Evolutionary conservation across 768 basidiomycete genomes (phyloP), one percentile per base, ranked within the genome.

Genomic region (Gloeostereum incarnatum): DNA sequence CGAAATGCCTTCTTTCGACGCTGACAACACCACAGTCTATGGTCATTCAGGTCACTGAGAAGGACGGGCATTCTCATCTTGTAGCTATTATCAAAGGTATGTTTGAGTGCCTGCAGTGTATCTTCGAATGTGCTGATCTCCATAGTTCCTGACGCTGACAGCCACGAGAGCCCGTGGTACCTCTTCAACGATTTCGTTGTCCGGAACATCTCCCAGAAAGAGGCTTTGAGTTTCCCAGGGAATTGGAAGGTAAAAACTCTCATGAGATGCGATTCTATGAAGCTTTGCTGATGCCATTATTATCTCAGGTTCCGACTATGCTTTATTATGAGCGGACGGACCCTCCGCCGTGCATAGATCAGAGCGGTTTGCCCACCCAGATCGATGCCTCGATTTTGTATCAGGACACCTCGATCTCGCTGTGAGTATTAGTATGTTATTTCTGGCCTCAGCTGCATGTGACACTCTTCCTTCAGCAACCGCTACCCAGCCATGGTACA

Each of bases 131-230:
- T 35, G 23, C 11, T 21, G 9, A 8, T 27, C 4, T 29, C 17
- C 20, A 3, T 45, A 90, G 87, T 92, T 26, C 86, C 86, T 0
- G 78, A 81, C 40, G 73, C 73, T 1, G 78, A 81, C 50, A 56
- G 51, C 6, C 51, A 62, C 14, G 50, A 47, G 17, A 78, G 75
- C 38, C 75, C 78, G 1, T 99, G 96, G 96, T 83, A 83, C 50
- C 58, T 98, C 39, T 98, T 98, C 76, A 99, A 99, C 52, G 96
- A 99, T 52, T 99, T 99, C 52, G 69, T 80, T 1, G 96, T 99
- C 9, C 68, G 69, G 34, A 86, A 87, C 40, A 76, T 97, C 21
- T 65, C 82, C 2, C 86, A 94, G 57, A 71, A 79, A 23, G 92
- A 97, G 49, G 94, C 88, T 1, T 59, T 98, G 42, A 80, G 81